Evolutionary conservation across 1,284 basidiomycete species (phyloP), one percentile per base, ranked within the genome.

Genomic region (Flammula alnicola): DNA sequence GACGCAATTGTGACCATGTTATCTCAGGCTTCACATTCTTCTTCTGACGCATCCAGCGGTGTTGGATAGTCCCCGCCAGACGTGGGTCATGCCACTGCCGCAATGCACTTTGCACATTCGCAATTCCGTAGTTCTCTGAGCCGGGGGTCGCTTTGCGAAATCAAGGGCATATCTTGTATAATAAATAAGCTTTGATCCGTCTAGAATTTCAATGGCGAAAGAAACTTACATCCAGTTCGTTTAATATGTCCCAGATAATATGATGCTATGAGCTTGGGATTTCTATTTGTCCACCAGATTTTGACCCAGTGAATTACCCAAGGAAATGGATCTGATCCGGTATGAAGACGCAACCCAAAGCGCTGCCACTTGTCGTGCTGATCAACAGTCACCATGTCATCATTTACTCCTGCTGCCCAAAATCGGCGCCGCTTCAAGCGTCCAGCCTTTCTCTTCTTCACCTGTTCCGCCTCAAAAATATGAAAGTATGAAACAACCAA

Each of bases 211-310:
- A n/a, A n/a, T n/a, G n/a, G n/a, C n/a, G 11, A 5, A 35, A 10
- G 12, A n/a, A 31, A 44, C 45, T 33, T 26, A 52, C 51, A 30
- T 19, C 37, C 37, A 39, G 22, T 30, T 8, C 52, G 22, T 6
- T 55, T 35, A 0, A 59, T 52, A 2, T 60, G 55, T 2, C 67
- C 58, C 4, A 73, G 53, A 50, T 71, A 74, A 48, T 68, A 73
- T 1, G 56, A 52, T 1, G 56, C 31, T 22, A 76, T 66, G 1
- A 74, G 56, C 1, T 60, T 54, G 1, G 71, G 69, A 47, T 78
- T 75, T 0, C 39, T 53, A 43, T 75, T 77, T 0, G 61, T 76
- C 70, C 68, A 76, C 75, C 70, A 76, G 1, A 75, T 61, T 40
- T 58, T 62, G 33, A 71, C 36, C 72, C 73, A 78, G 1, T 63